Percentiles rank a stretch among this genome's conserved stretches.
phyloP scores from a whole-genome alignment of 2,329 filamentous ascomycete species.

The Fusarium papillatum region DNA sequence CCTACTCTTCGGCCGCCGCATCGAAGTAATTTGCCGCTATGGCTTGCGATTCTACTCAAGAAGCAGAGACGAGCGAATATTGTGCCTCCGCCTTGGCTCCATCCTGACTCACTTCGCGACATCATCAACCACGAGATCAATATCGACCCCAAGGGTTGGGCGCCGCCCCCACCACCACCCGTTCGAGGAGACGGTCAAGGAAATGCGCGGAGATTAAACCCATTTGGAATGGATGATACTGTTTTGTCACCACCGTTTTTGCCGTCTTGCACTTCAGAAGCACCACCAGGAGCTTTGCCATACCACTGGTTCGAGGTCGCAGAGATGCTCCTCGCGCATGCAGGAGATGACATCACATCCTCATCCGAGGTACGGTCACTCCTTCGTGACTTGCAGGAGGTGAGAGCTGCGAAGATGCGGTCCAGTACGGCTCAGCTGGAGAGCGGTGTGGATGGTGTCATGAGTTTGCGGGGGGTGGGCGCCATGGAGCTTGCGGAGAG shows the following conservation, averaged over 20 bases:
- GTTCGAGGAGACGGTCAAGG: constrained; percentile 62
- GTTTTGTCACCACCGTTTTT: constrained; percentile 81
- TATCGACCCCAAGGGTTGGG: constrained; percentile 78
- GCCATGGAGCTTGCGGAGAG: constrained; percentile 94
- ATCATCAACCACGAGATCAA: constrained; percentile 88
- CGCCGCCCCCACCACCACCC: constrained; percentile 79
- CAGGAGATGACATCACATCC: constrained; percentile 83
- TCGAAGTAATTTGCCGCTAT: constrained; percentile 85
- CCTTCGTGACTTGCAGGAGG: constrained; percentile 86
- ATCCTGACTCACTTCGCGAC: constrained; percentile 78
- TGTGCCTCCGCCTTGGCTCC: constrained; percentile 90
- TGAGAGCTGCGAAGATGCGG: constrained; percentile 90
- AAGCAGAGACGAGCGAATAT: constrained; percentile 96
- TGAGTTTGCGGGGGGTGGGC: constrained; percentile 81
- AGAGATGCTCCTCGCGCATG: constrained; percentile 88
- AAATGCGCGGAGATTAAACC: constrained; percentile 53
- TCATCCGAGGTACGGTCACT: constrained; percentile 81
- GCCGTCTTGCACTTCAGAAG: constrained; percentile 77
- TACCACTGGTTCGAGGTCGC: constrained; percentile 97
- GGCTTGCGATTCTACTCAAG: constrained; percentile 95
- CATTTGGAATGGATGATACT: constrained; percentile 44
- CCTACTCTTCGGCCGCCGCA: constrained; percentile 84
- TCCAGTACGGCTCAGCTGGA: constrained; percentile 80
- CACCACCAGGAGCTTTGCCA: constrained; percentile 79
- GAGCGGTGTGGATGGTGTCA: constrained; percentile 78